Base-by-base conservation (phyloP, 306 rosid genomes). In the Comarum palustre region DNA sequence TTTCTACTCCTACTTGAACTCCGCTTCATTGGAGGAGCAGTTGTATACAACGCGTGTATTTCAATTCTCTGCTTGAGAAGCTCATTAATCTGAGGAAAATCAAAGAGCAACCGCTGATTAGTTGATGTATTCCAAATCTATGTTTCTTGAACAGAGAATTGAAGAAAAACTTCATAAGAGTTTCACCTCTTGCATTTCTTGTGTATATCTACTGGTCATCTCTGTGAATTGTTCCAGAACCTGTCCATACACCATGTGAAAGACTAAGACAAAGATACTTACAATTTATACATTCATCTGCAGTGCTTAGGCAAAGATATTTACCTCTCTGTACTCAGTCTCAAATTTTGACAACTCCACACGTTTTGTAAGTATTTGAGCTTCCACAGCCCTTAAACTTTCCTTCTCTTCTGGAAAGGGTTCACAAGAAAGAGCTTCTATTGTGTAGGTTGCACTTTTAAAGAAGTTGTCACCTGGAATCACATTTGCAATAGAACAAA, bases 401-500 rank as follows among this genome's bases (percentile, higher is more conserved):
- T 87, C 93, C 84, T 92, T 95, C 80, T 95, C 93, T 87, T 87
- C 87, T 19, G 48, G 24, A 76, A 90, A 92, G 32, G 89, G 84
- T 34, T 87, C 88, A 32, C 96, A 96, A 86, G 90, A 86, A 17
- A 95, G 80, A 55, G 86, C 92, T 83, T 95, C 99, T 67, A 95
- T 87, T 3, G 93, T 88, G 88, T 95, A 95, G 85, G 82, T 92
- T 71, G 90, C 99, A 81, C 97, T 92, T 86, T 84, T 95, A 65
- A 95, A 95, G 80, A 95, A 95, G 77, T 95, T 95, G 93, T 95
- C 99, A 58, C 99, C 99, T 95, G 77, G 60, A 87, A 71, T 72
- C 75, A 32, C 31, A 65, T 77, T 73, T 58, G 47, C 55, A 52
- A 74, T 38, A 29, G 69, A 47, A 66, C 34, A 25, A 19, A 77